Conservation (phyloP, 179 eudicot species). For the Beta macrorhiza region DNA sequence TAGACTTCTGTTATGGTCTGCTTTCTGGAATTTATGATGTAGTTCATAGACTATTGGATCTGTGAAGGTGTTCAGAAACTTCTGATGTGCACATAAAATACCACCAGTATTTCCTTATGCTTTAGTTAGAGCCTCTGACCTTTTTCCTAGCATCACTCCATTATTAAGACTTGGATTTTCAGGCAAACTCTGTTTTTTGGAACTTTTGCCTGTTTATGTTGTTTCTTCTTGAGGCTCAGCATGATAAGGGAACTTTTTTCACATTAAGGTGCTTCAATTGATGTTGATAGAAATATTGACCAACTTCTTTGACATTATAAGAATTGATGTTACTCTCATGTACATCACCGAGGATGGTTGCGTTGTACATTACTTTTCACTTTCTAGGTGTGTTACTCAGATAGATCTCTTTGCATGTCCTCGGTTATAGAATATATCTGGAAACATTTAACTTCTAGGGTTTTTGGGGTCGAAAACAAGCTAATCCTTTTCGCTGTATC, state of each 20-base stretch:
- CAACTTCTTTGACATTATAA: too few relatives aligned
- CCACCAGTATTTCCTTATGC: background rate
- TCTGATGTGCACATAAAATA: background rate
- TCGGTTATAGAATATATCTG: background rate
- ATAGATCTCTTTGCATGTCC: background rate
- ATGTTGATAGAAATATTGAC: background rate
- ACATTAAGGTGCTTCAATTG: background rate
- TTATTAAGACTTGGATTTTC: background rate
- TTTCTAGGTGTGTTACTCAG: background rate
- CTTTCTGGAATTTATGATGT: background rate
- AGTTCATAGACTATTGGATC: background rate
- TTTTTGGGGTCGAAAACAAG: slow-evolving; percentile 13
- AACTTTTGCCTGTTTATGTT: background rate
- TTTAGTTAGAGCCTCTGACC: background rate
- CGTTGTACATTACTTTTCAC: background rate
- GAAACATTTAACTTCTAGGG: slow-evolving; percentile 9
- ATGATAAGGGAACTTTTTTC: background rate
- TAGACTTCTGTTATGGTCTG: background rate
- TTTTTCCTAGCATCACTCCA: background rate
- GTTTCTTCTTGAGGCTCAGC: background rate
- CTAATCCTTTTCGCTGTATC: slow-evolving; percentile 37
- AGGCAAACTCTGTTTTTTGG: background rate
- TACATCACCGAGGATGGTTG: background rate
- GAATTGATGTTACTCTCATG: too few relatives aligned
- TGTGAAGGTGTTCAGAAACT: background rate